phyloP scores from a whole-genome alignment of 176 grass and related monocot genomes.

The Carex littledalei region DNA sequence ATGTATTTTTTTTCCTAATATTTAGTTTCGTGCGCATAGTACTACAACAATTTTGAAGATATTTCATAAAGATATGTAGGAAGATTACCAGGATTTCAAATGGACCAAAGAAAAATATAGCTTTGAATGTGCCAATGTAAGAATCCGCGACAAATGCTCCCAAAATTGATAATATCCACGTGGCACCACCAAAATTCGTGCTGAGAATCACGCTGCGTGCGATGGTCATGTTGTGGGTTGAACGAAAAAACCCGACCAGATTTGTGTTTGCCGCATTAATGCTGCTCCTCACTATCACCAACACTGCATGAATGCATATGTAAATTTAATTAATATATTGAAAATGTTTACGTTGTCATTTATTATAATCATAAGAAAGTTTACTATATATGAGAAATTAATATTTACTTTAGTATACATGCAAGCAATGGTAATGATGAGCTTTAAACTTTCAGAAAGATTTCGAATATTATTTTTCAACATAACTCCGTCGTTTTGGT shows the following conservation, averaged over 20 bases:
- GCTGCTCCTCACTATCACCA: constrained; percentile 16
- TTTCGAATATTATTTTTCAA: not conserved
- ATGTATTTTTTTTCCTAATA: too few relatives aligned
- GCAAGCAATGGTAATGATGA: not conserved
- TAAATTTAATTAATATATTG: not conserved
- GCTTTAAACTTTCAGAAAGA: not conserved
- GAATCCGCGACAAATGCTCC: constrained; percentile 14
- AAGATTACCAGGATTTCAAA: constrained; percentile 17
- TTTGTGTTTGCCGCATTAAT: constrained; percentile 22
- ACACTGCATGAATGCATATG: not conserved
- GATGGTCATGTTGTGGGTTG: constrained; percentile 12
- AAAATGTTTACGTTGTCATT: not conserved
- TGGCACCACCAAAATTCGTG: constrained; percentile 12
- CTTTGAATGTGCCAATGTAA: constrained; percentile 11
- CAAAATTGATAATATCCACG: constrained; percentile 6
- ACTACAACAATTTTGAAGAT: not conserved
- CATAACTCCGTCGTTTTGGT: not conserved
- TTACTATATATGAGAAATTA: not conserved
- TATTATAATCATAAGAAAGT: too few relatives aligned
- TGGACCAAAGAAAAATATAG: constrained; percentile 10
- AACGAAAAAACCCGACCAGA: constrained; percentile 12
- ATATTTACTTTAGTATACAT: not conserved
- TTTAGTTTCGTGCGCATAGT: not conserved
- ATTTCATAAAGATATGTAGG: not conserved
- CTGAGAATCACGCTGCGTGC: constrained; percentile 12